phyloP scores from a whole-genome alignment of 768 basidiomycete species.

The Astraeus odoratus region DNA sequence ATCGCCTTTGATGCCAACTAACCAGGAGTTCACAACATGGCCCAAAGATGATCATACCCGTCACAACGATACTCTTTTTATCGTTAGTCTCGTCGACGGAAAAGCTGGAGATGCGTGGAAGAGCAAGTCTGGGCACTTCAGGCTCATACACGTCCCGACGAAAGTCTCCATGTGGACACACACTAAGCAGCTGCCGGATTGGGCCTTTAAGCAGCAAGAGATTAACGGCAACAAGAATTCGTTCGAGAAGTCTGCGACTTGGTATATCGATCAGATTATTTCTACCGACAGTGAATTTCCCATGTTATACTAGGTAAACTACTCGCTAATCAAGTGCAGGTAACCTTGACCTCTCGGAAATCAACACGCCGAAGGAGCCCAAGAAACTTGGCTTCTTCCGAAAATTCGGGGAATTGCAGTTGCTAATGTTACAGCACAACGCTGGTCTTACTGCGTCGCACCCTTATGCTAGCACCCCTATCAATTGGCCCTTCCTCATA shows the following conservation, averaged over 20 bases:
- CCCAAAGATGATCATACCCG: conserved; percentile 68
- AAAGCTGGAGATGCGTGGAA: conserved; percentile 80
- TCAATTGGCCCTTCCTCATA: conserved; percentile 97
- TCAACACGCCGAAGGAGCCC: conserved; percentile 53
- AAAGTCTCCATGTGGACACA: conserved; percentile 95
- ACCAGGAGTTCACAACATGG: conserved; percentile 97
- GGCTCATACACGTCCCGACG: conserved; percentile 82
- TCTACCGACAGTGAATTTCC: conserved; percentile 55
- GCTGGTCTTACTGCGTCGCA: conserved; percentile 98
- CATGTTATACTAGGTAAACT: conserved; percentile 1
- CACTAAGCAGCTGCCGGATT: conserved; percentile 77
- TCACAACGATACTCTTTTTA: conserved; percentile 87
- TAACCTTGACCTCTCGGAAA: conserved; percentile 43
- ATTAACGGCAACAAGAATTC: conserved; percentile 96
- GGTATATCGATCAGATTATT: conserved; percentile 85
- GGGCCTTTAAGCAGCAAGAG: conserved; percentile 97
- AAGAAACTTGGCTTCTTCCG: conserved; percentile 88
- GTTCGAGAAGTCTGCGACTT: conserved; percentile 72
- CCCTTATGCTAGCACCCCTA: conserved; percentile 91
- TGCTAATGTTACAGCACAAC: conserved; percentile 97
- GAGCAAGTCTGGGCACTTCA: conserved; percentile 92
- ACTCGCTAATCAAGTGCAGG: conserved; percentile 38
- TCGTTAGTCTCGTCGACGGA: conserved; percentile 63
- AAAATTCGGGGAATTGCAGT: conserved; percentile 90
- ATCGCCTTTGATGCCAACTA: conserved; percentile 93